Conservation (phyloP, 1,139 yeast species). For the Fermentozyma sake region DNA sequence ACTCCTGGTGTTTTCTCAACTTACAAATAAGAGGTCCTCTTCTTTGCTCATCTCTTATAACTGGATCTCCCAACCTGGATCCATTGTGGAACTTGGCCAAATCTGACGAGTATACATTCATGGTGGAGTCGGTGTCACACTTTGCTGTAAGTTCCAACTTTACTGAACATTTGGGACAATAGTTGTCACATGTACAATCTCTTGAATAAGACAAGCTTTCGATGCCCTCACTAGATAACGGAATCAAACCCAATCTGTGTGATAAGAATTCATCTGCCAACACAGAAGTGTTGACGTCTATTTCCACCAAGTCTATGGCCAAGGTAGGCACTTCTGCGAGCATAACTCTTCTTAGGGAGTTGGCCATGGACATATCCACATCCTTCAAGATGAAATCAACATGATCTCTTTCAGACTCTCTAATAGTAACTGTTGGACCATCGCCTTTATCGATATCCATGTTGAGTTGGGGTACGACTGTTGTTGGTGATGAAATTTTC, state of each 20-base stretch:
- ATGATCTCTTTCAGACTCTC: slow-evolving; percentile 78
- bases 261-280: slow-evolving; percentile 95
- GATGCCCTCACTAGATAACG: slow-evolving; percentile 79
- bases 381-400: slow-evolving; percentile 87
- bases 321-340: slow-evolving; percentile 93
- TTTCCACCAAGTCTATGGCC: slow-evolving; percentile 94
- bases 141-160: slow-evolving; percentile 80
- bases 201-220: slow-evolving; percentile 78
- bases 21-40: slow-evolving; percentile 89
- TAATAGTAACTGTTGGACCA: slow-evolving; percentile 80
- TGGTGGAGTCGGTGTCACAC: slow-evolving; percentile 82
- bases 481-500: too few relatives aligned
- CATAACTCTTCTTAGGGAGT: slow-evolving; percentile 87
- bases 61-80: slow-evolving; percentile 69
- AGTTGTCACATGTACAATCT: slow-evolving; percentile 97
- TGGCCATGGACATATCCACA: slow-evolving; percentile 88
- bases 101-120: slow-evolving; percentile 88
- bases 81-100: slow-evolving; percentile 52
- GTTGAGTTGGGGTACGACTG: slow-evolving; percentile 6
- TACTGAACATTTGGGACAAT: slow-evolving; percentile 92
- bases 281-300: slow-evolving; percentile 89
- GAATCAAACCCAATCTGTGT: slow-evolving; percentile 88
- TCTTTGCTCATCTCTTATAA: slow-evolving; percentile 68
- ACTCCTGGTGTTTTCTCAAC: slow-evolving; percentile 88
- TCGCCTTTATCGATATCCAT: slow-evolving; percentile 39